Evolutionary conservation across 257 asterid species (phyloP).

Genomic region (Solanum pennellii): DNA sequence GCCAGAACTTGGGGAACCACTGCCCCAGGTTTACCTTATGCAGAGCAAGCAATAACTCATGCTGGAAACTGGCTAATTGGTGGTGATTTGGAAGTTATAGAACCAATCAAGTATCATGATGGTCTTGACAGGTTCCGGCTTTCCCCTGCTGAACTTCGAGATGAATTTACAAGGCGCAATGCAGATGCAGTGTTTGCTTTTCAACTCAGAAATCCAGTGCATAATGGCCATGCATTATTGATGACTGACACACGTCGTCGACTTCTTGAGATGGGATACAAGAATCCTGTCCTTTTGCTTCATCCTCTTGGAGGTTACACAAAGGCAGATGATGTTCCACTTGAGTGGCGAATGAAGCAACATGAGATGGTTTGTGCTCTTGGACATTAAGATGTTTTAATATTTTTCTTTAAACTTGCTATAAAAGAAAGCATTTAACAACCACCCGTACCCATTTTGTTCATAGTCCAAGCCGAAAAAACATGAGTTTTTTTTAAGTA

Average conservation of each 20-base stretch:
- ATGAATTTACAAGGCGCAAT: slow-evolving; percentile 55
- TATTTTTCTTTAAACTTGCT: background rate
- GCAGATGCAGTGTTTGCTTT: slow-evolving; percentile 96
- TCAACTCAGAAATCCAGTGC: slow-evolving; percentile 94
- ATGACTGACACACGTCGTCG: slow-evolving; percentile 92
- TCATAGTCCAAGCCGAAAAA: background rate
- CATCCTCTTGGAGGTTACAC: slow-evolving; percentile 89
- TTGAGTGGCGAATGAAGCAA: slow-evolving; percentile 88
- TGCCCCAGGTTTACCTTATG: slow-evolving; percentile 81
- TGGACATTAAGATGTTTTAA: background rate
- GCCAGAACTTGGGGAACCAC: slow-evolving; percentile 98
- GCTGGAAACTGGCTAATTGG: slow-evolving; percentile 93
- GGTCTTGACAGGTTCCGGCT: slow-evolving; percentile 77
- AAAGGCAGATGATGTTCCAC: slow-evolving; percentile 94
- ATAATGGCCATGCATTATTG: slow-evolving; percentile 81
- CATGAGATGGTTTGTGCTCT: slow-evolving; percentile 71
- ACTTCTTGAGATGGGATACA: slow-evolving; percentile 85
- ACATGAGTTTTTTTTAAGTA: background rate
- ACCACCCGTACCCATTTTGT: background rate
- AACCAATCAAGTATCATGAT: slow-evolving; percentile 59
- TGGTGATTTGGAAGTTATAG: slow-evolving; percentile 76
- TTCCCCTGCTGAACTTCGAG: slow-evolving; percentile 72
- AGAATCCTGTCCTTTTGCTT: slow-evolving; percentile 76
- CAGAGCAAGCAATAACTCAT: slow-evolving; percentile 45
- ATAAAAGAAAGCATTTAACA: background rate